Evolutionary conservation across 2,329 filamentous ascomycete species (phyloP).

Genomic region (Alternaria viburni): DNA sequence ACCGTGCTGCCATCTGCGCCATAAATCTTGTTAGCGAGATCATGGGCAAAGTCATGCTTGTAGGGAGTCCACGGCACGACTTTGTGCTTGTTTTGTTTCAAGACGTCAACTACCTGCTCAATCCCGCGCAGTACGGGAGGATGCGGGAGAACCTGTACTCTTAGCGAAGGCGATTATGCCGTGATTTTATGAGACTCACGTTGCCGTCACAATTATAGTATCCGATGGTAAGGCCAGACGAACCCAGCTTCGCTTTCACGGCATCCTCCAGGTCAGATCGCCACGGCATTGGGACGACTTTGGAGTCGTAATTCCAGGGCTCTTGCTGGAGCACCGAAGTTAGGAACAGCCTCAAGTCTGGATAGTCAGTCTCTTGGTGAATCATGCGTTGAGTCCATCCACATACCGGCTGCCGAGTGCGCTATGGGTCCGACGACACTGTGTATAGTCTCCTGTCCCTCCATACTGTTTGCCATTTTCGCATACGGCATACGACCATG

Average conservation of each 20-base stretch:
- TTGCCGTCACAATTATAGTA: conserved; percentile 51
- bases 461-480: conserved; percentile 60
- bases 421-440: conserved; percentile 64
- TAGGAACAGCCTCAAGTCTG: conserved; percentile 54
- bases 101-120: not conserved
- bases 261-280: conserved; percentile 2
- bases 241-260: conserved; percentile 12
- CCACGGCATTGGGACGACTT: conserved; percentile 68
- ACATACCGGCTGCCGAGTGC: not conserved
- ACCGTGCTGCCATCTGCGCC: not conserved
- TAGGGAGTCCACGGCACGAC: conserved; percentile 6
- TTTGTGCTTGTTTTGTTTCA: conserved; percentile 3
- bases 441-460: conserved; percentile 65
- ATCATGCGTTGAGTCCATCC: too few relatives aligned
- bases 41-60: conserved; percentile 5
- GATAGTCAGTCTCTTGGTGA: too few relatives aligned
- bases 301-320: conserved; percentile 70
- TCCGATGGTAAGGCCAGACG: conserved; percentile 59
- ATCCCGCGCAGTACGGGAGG: conserved; percentile 5
- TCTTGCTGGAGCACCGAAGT: conserved; percentile 60
- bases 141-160: conserved; percentile 5
- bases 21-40: conserved; percentile 6
- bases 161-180: conserved; percentile 28
- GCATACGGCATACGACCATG: conserved; percentile 39
- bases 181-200: not conserved